Conservation (phyloP, 768 basidiomycete species). For the Leccinum disarticulatum region DNA sequence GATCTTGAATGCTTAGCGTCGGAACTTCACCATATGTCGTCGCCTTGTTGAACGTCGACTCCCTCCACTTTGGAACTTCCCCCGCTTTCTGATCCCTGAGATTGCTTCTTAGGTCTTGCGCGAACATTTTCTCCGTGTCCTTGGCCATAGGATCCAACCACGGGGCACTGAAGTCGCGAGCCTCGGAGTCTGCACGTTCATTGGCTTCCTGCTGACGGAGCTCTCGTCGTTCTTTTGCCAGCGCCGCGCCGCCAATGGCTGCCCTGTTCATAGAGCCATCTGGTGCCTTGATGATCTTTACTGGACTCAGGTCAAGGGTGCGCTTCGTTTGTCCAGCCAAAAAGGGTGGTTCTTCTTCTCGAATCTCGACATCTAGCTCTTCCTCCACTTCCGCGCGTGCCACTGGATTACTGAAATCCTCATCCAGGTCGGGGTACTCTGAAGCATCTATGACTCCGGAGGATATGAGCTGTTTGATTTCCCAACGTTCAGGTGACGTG, state of each 20-base stretch:
- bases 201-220: constrained; percentile 92
- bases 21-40: constrained; percentile 96
- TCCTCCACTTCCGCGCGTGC: constrained; percentile 89
- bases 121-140: constrained; percentile 82
- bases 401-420: constrained; percentile 74
- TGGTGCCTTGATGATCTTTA: constrained; percentile 98
- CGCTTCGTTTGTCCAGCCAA: constrained; percentile 94
- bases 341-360: constrained; percentile 96
- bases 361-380: constrained; percentile 95
- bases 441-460: constrained; percentile 90
- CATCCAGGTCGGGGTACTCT: constrained; percentile 92
- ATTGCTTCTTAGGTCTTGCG: constrained; percentile 85
- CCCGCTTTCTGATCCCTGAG: constrained; percentile 80
- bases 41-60: constrained; percentile 90
- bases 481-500: constrained; percentile 97
- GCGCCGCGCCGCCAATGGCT: constrained; percentile 87
- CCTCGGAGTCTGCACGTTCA: constrained; percentile 91
- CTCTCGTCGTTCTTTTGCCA: constrained; percentile 95
- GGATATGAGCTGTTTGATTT: constrained; percentile 97
- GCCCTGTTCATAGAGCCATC: constrained; percentile 97
- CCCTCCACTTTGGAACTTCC: constrained; percentile 88
- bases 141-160: constrained; percentile 99
- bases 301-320: constrained; percentile 92
- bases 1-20: constrained; percentile 86
- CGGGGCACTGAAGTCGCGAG: constrained; percentile 91